Percentiles rank a stretch among this genome's conserved stretches.
These are phyloP conservation scores for Millerago galiae DNA, from an alignment of 805 yeast genomes.

Conservation along the genomic window DNA sequence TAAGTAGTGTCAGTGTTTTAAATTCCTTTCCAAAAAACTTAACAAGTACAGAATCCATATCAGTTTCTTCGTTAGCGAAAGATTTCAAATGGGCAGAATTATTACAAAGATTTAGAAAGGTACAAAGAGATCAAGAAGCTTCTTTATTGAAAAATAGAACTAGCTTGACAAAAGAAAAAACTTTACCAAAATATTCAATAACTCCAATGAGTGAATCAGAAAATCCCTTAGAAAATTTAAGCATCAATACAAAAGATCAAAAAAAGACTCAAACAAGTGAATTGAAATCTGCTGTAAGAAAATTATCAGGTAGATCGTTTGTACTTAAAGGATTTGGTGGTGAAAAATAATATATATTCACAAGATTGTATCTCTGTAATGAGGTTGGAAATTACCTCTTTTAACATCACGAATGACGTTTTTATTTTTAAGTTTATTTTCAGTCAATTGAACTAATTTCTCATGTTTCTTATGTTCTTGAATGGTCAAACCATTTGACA, in stretches of 20 bases:
- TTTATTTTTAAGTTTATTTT: conserved; percentile 37
- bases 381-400: conserved; percentile 75
- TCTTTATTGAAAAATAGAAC: conserved; percentile 13
- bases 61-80: conserved; percentile 15
- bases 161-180: conserved; percentile 8
- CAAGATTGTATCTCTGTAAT: conserved; percentile 71
- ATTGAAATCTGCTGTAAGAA: conserved; percentile 21
- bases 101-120: conserved; percentile 39
- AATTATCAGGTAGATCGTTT: conserved; percentile 26
- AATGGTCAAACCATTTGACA: conserved; percentile 56
- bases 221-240: conserved; percentile 11
- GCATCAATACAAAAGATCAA: not conserved
- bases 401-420: conserved; percentile 48
- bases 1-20: conserved; percentile 42
- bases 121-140: conserved; percentile 38
- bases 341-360: not conserved
- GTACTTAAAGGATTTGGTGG: conserved; percentile 24
- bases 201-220: conserved; percentile 15
- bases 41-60: conserved; percentile 4
- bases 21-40: conserved; percentile 12
- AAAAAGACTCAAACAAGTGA: conserved; percentile 9
- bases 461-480: conserved; percentile 44
- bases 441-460: conserved; percentile 36
- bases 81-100: conserved; percentile 35
- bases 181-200: conserved; percentile 18